Conservation (phyloP, 2,329 filamentous ascomycete species). For the Claviceps citrina region DNA sequence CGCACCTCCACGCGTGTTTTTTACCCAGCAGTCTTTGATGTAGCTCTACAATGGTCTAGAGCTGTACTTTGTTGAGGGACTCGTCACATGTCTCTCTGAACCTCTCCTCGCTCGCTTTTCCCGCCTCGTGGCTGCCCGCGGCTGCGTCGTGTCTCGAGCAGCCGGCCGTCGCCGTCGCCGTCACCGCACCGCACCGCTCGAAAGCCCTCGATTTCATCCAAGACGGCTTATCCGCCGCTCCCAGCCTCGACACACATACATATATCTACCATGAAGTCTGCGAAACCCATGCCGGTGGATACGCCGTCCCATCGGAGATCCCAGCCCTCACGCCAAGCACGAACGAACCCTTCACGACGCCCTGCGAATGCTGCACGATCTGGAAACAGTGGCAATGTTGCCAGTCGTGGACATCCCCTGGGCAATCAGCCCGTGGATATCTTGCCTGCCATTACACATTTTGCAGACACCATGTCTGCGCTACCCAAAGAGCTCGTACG, state of each 20-base stretch:
- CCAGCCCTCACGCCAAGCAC: slow-evolving; percentile 49
- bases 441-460: slow-evolving; percentile 53
- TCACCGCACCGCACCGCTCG: background rate
- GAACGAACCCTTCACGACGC: slow-evolving; percentile 46
- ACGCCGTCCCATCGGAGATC: slow-evolving; percentile 39
- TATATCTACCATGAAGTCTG: slow-evolving; percentile 35
- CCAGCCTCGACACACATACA: background rate
- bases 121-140: slow-evolving; percentile 1
- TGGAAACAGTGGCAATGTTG: slow-evolving; percentile 28
- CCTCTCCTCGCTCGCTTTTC: background rate
- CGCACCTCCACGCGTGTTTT: slow-evolving; percentile 2
- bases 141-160: slow-evolving; percentile 1
- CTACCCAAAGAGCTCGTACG: slow-evolving; percentile 89
- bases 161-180: background rate
- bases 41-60: slow-evolving; percentile 6
- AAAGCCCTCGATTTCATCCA: background rate
- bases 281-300: slow-evolving; percentile 30
- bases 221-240: background rate
- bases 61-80: slow-evolving; percentile 1
- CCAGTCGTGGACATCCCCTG: slow-evolving; percentile 26
- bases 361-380: slow-evolving; percentile 32
- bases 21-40: slow-evolving; percentile 3
- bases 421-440: slow-evolving; percentile 49
- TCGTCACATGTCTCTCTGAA: background rate
- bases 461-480: slow-evolving; percentile 82